Conservation (phyloP, 108 stramenopile genomes). For the Nitzschia sp. region DNA sequence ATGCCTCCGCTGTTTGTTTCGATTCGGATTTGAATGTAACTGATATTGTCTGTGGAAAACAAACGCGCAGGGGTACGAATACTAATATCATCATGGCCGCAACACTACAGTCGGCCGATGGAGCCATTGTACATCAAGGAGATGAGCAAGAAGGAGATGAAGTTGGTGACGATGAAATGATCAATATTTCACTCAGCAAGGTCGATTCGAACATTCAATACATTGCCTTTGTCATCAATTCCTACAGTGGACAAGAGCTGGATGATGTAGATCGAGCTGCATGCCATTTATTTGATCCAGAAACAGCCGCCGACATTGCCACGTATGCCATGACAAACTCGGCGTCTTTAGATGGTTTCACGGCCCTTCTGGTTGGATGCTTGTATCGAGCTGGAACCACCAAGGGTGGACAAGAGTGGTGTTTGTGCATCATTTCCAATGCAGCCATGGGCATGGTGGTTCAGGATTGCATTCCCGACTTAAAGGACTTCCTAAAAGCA, state of each 20-base stretch:
- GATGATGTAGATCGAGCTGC: slow-evolving; percentile 47
- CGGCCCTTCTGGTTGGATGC: slow-evolving; percentile 42
- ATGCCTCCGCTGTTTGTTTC: slow-evolving; percentile 43
- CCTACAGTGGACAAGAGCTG: slow-evolving; percentile 47
- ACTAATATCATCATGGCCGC: too few relatives aligned
- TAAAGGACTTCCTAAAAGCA: slow-evolving; percentile 11
- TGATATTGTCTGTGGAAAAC: slow-evolving; percentile 40
- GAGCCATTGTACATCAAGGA: slow-evolving; percentile 44
- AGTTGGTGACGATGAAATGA: slow-evolving; percentile 47
- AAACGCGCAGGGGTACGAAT: too few relatives aligned
- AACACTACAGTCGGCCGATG: slow-evolving; percentile 19
- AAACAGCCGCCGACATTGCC: slow-evolving; percentile 34
- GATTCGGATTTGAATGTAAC: slow-evolving; percentile 32
- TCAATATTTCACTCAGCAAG: slow-evolving; percentile 30
- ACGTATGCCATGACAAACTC: slow-evolving; percentile 40
- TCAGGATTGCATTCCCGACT: slow-evolving; percentile 23
- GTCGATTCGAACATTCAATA: slow-evolving; percentile 32
- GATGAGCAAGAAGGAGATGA: slow-evolving; percentile 47
- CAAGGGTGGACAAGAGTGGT: slow-evolving; percentile 31
- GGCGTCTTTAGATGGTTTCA: slow-evolving; percentile 33
- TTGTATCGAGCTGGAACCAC: slow-evolving; percentile 45
- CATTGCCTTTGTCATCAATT: slow-evolving; percentile 49
- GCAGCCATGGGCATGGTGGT: slow-evolving; percentile 36
- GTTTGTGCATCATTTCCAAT: slow-evolving; percentile 35
- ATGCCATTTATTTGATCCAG: slow-evolving; percentile 48